Base-by-base conservation (phyloP, 2,329 filamentous ascomycete species). In the Sporothrix variecibatus region DNA sequence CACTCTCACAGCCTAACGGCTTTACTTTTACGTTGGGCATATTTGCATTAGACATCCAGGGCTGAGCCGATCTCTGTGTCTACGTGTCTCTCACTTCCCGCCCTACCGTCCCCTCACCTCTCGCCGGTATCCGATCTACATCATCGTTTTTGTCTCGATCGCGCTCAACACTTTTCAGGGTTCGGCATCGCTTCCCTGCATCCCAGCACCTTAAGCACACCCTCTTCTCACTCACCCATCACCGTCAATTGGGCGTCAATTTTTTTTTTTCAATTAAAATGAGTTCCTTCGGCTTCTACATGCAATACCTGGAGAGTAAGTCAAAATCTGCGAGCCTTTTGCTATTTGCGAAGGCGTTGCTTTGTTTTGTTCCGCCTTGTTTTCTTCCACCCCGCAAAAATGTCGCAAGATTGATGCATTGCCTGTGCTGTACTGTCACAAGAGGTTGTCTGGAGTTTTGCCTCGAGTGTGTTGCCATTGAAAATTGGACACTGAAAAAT, bases 301-400 rank as follows among this genome's bases (percentile, higher is more conserved):
- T 91, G 87, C 90, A 92, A 79, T 93, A 93, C 81, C 86, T 93
- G 77, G 89, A 92, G 81, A 92, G 91, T 93, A 91, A 89, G 91
- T 92, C 31, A 69, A 38, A 38, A 20, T 6, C 8, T 34, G 9
- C 15, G 17, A 8, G 49, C 3, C 3, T 43, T 23, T n/a, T 51
- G 7, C 20, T 20, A 26, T 49, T 34, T 46, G 23, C 34, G 43
- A 9, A 34, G 23, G 12, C 17, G 20, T 40, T 40, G n/a, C 23
- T 23, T 26, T 40, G 34, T 15, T 12, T 5, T 23, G 20, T 40
- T 40, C n/a, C 8, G 2, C n/a, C 0, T 23, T 9, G 5, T 2
- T 78, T 79, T 77, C 73, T 68, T 72, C 20, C 40, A 46, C 12
- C 31, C 2, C 17, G 2, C 46, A 12, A 58, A 31, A 23, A 12